Evolutionary conservation across 2,329 filamentous ascomycete genomes (phyloP), one percentile per base, ranked within the genome.

Genomic region (Pezicula carpinea): DNA sequence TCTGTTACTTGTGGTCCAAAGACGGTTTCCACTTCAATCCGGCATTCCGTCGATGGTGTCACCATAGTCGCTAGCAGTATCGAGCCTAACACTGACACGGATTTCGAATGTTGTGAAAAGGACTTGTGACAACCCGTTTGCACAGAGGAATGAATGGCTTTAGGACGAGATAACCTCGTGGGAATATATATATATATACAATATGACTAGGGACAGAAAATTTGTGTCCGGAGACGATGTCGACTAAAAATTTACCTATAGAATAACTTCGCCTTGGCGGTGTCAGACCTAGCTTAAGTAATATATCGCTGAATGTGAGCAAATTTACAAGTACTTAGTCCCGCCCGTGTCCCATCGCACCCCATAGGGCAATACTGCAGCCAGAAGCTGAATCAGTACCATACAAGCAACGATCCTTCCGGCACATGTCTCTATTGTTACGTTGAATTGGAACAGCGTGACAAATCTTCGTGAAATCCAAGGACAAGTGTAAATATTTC

Each of bases 1-100:
- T 26, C 38, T 40, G 38, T 40, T 26, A 40, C 38, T 23, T 40
- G 38, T 17, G 38, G 38, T 40, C 38, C 38, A 14, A 40, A 40
- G 19, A 26, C 38, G 21, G 23, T 40, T 40, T 40, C 38, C 21
- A 40, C 38, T 23, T 40, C 21, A 40, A 40, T 40, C 21, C 10
- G 38, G 19, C 38, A 40, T 40, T 40, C 18, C n/a, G 38, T 40
- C n/a, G 38, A 40, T 29, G 38, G 22, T 15, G 19, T 26, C 7
- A n/a, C 19, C 38, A 40, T 40, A 40, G 21, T 40, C 38, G 38
- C 38, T 40, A 10, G 23, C 19, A 23, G 38, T 40, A 40, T 26
- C 5, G 19, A 23, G 13, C 23, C 38, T 26, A n/a, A 15, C 18
- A 40, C 38, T 26, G 22, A 15, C 18, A 40, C 38, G 1, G 36